phyloP scores from a whole-genome alignment of 2,329 filamentous ascomycete species.

The Coleophoma cylindrospora region DNA sequence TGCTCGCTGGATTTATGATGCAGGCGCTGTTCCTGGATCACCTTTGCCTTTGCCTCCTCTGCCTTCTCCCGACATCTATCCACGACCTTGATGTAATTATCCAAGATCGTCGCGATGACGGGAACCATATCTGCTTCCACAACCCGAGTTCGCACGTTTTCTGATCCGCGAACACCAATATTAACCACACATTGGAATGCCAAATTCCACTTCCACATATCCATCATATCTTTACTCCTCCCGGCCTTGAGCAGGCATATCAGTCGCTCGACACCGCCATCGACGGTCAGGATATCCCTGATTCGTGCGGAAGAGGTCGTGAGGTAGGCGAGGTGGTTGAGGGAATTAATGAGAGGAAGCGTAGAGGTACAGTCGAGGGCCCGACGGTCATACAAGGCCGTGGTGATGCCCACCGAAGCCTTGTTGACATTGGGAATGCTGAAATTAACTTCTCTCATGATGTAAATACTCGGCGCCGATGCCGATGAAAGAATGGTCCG shows the following conservation, averaged over 20 bases:
- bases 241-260: slow-evolving; percentile 98
- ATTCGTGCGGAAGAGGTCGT: slow-evolving; percentile 97
- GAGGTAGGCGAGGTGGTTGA: slow-evolving; percentile 97
- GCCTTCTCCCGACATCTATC: slow-evolving; percentile 86
- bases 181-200: slow-evolving; percentile 99
- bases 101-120: slow-evolving; percentile 94
- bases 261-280: slow-evolving; percentile 94
- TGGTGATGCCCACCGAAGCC: slow-evolving; percentile 97
- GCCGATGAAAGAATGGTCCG: slow-evolving; percentile 10
- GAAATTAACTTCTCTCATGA: slow-evolving; percentile 99
- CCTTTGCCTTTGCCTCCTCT: slow-evolving; percentile 73
- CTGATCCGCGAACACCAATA: slow-evolving; percentile 93
- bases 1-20: slow-evolving; percentile 23
- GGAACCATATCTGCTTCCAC: slow-evolving; percentile 99
- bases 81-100: slow-evolving; percentile 96
- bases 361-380: slow-evolving; percentile 98
- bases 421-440: slow-evolving; percentile 99
- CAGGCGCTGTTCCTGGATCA: slow-evolving; percentile 29
- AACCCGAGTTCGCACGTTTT: slow-evolving; percentile 87
- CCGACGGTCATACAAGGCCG: slow-evolving; percentile 93
- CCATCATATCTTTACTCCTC: slow-evolving; percentile 96
- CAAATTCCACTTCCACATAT: slow-evolving; percentile 99
- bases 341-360: slow-evolving; percentile 93
- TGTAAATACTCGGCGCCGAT: slow-evolving; percentile 33
- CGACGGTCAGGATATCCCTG: slow-evolving; percentile 94